Evolutionary conservation across 495 filamentous ascomycete genomes (phyloP).

Genomic region (Glutinoglossum americanum): DNA sequence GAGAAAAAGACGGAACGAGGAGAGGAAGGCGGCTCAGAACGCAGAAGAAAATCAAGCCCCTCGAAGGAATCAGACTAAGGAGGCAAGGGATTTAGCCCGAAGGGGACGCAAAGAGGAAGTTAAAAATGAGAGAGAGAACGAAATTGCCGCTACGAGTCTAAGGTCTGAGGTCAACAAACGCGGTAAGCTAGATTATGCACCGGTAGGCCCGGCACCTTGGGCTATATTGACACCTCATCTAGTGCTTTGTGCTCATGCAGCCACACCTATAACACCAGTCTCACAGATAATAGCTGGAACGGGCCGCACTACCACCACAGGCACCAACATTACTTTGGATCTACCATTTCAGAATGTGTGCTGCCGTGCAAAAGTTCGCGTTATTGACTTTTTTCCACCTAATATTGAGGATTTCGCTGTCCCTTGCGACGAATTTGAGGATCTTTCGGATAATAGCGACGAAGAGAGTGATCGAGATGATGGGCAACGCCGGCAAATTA

Average conservation of each 20-base stretch:
- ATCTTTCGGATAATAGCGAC: constrained; percentile 23
- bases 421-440: constrained; percentile 20
- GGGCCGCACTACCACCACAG: constrained; percentile 16
- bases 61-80: neutral
- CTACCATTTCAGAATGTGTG: constrained; percentile 56
- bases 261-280: constrained; percentile 20
- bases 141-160: neutral
- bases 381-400: constrained; percentile 62
- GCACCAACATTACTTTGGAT: constrained; percentile 21
- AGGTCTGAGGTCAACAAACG: constrained; percentile 3
- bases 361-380: constrained; percentile 43
- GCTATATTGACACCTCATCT: neutral
- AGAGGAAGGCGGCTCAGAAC: neutral
- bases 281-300: constrained; percentile 24
- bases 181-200: neutral
- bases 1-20: constrained; percentile 3
- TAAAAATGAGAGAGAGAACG: constrained; percentile 9
- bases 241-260: constrained; percentile 19
- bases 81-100: constrained; percentile 9
- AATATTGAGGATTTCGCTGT: constrained; percentile 54
- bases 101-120: constrained; percentile 19
- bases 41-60: constrained; percentile 7
- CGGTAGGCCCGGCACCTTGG: neutral
- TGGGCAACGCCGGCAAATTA: constrained; percentile 1
- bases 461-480: constrained; percentile 11